Conservation (phyloP, 106 monocot species). For the Agapanthus africanus region DNA sequence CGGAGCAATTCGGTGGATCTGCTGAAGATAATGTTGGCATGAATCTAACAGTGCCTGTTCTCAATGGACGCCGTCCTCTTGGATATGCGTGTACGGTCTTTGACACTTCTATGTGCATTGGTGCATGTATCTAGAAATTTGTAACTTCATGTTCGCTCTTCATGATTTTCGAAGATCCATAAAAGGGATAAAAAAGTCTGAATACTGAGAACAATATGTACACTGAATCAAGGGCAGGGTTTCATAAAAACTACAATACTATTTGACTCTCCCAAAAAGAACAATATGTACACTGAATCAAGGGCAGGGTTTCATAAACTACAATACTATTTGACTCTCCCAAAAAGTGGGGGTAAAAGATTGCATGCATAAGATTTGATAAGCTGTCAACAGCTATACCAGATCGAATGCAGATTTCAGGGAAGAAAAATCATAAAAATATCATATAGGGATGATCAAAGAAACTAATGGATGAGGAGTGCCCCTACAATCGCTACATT, state of each 20-base stretch:
- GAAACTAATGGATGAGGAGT: too few species aligned
- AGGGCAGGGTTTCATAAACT: background rate
- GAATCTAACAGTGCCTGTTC: background rate
- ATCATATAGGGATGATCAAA: too few species aligned
- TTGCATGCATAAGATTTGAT: background rate
- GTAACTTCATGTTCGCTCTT: background rate
- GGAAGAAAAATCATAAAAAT: too few species aligned
- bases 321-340: background rate
- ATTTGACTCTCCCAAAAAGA: too few species aligned
- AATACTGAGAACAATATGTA: background rate
- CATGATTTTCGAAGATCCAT: background rate
- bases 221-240: background rate
- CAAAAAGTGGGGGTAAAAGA: background rate
- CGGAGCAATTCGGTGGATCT: background rate
- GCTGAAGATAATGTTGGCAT: background rate
- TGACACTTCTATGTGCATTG: background rate
- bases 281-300: too few species aligned
- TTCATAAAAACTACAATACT: background rate
- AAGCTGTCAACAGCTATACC: background rate
- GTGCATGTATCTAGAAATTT: background rate
- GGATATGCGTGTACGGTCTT: background rate
- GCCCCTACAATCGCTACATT: too few species aligned
- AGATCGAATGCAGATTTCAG: too few species aligned
- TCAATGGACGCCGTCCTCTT: background rate
- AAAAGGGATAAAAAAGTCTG: background rate